Percentiles rank a stretch among this genome's conserved stretches.
Evolutionary conservation across 2,329 filamentous ascomycete species (phyloP).

Genomic region (Phialophora chinensis): DNA sequence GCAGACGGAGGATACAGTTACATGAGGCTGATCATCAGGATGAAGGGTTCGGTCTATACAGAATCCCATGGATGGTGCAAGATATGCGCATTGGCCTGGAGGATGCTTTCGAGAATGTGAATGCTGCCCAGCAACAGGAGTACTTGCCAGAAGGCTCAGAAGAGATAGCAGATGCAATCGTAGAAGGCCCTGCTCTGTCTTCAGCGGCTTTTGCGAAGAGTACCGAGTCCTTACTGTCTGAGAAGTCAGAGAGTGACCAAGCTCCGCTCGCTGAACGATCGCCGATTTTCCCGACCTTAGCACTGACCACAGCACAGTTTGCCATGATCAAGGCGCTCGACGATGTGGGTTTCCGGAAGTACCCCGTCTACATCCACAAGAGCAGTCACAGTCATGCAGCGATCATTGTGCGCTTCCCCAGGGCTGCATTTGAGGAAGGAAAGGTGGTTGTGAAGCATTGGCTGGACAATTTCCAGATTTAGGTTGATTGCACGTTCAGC

Average conservation of each 20-base stretch:
- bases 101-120: conserved; percentile 75
- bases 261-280: conserved; percentile 31
- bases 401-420: conserved; percentile 76
- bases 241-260: conserved; percentile 43
- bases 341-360: conserved; percentile 63
- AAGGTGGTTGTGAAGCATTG: conserved; percentile 80
- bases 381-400: conserved; percentile 84
- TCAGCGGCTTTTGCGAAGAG: conserved; percentile 19
- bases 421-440: conserved; percentile 77
- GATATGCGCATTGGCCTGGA: conserved; percentile 78
- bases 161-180: conserved; percentile 48
- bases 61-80: conserved; percentile 76
- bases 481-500: conserved; percentile 18
- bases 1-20: conserved; percentile 73
- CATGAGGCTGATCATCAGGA: conserved; percentile 75
- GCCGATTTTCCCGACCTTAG: conserved; percentile 70
- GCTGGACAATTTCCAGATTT: conserved; percentile 74
- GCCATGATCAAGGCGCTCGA: conserved; percentile 81
- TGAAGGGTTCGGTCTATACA: conserved; percentile 72
- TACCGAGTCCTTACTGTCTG: conserved; percentile 30
- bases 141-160: conserved; percentile 68
- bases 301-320: conserved; percentile 80
- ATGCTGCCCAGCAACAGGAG: conserved; percentile 70
- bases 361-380: conserved; percentile 63
- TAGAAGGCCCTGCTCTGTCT: conserved; percentile 17